These are phyloP conservation scores for Huntiella omanensis DNA, from an alignment of 2,329 filamentous ascomycete genomes.

Conservation along the genomic window DNA sequence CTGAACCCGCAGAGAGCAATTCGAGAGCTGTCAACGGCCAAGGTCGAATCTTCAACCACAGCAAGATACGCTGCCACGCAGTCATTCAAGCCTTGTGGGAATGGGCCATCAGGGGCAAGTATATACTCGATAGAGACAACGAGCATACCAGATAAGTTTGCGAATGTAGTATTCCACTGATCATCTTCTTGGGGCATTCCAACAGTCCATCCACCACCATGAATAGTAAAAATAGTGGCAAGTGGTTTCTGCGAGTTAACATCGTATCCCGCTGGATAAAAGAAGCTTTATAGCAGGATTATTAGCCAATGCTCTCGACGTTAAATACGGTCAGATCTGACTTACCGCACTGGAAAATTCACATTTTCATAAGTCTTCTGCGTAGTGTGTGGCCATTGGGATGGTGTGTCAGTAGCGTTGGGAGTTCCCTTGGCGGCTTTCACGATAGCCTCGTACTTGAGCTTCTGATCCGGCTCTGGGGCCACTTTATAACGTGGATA, in stretches of 20 bases:
- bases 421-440: too few relatives aligned
- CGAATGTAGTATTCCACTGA: slow-evolving; percentile 26
- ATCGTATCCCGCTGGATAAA: slow-evolving; percentile 22
- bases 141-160: slow-evolving; percentile 22
- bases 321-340: neutral
- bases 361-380: slow-evolving; percentile 10
- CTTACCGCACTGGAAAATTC: slow-evolving; percentile 9
- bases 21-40: slow-evolving; percentile 25
- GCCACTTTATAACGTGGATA: too few relatives aligned
- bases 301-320: neutral
- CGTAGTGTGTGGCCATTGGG: neutral
- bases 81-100: slow-evolving; percentile 27
- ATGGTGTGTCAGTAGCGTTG: too few relatives aligned
- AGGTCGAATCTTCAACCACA: slow-evolving; percentile 22
- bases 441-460: too few relatives aligned
- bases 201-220: slow-evolving; percentile 32
- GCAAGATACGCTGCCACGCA: slow-evolving; percentile 24
- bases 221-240: slow-evolving; percentile 29
- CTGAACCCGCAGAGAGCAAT: slow-evolving; percentile 30
- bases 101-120: slow-evolving; percentile 25
- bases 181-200: slow-evolving; percentile 26
- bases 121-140: slow-evolving; percentile 30
- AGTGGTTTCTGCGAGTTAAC: slow-evolving; percentile 16
- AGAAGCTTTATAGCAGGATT: slow-evolving; percentile 17
- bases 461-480: too few relatives aligned